A percentile compares a stretch with the other conserved stretches of the same genome.
Conservation (phyloP, 768 basidiomycete species). For the Amanita fuliginea region DNA sequence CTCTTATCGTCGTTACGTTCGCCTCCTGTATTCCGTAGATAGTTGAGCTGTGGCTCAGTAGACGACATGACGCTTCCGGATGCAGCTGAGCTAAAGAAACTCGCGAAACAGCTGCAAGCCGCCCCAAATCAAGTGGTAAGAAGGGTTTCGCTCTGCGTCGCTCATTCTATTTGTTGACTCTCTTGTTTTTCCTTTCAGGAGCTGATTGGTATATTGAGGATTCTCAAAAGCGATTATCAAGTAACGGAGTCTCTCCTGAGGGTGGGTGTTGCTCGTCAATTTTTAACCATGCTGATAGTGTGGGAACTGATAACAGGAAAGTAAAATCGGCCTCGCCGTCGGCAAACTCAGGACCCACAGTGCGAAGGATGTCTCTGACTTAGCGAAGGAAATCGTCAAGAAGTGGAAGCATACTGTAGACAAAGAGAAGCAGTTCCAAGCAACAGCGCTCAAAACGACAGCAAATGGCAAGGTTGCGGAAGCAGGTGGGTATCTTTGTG, state of each 20-base stretch:
- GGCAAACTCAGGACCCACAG: slow-evolving; percentile 76
- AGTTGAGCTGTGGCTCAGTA: slow-evolving; percentile 16
- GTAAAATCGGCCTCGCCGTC: slow-evolving; percentile 85
- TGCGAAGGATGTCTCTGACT: slow-evolving; percentile 61
- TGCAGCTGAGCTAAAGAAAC: slow-evolving; percentile 62
- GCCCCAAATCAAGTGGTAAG: slow-evolving; percentile 47
- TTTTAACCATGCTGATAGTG: slow-evolving; percentile 18
- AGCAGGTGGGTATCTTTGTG: slow-evolving; percentile 1
- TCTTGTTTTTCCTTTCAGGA: slow-evolving; percentile 33
- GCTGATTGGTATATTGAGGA: slow-evolving; percentile 43
- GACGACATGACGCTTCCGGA: slow-evolving; percentile 27
- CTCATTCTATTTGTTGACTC: slow-evolving; percentile 24
- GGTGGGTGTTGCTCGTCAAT: slow-evolving; percentile 42
- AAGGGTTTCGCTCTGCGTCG: slow-evolving; percentile 22
- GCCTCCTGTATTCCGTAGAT: slow-evolving; percentile 22
- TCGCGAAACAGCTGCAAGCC: slow-evolving; percentile 70
- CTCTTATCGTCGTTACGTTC: slow-evolving; percentile 8
- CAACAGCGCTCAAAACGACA: slow-evolving; percentile 10
- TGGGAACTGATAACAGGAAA: slow-evolving; percentile 47
- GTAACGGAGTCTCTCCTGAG: slow-evolving; percentile 67
- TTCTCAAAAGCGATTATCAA: slow-evolving; percentile 53
- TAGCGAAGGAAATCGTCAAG: slow-evolving; percentile 86
- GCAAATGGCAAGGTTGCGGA: slow-evolving; percentile 21
- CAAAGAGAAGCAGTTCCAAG: slow-evolving; percentile 32
- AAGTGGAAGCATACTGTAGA: slow-evolving; percentile 90